These are phyloP conservation scores for Pezicula radicicola DNA, from an alignment of 2,329 filamentous ascomycete species.

Conservation along the genomic window DNA sequence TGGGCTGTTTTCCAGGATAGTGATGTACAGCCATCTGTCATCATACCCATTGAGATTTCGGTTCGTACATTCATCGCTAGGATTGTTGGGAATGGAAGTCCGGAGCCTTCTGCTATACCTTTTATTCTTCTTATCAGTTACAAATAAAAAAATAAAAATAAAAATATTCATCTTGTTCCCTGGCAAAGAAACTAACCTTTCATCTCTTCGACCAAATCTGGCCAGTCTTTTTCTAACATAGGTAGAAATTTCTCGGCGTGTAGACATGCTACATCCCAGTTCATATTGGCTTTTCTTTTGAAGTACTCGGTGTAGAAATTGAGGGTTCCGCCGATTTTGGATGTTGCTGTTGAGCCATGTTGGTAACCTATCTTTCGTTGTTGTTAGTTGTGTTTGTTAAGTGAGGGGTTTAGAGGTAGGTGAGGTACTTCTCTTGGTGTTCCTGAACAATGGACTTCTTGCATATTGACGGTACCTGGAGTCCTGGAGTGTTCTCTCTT, in stretches of 20 bases:
- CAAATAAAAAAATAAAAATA: neutral
- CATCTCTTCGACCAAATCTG: neutral
- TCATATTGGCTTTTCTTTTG: neutral
- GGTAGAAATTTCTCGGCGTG: neutral
- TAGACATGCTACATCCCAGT: neutral
- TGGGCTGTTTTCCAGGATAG: constrained; percentile 33
- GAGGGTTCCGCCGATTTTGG: neutral
- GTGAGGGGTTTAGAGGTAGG: neutral
- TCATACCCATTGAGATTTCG: constrained; percentile 45
- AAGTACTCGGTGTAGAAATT: neutral
- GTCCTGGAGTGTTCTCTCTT: neutral
- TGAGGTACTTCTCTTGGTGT: neutral
- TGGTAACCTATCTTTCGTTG: neutral
- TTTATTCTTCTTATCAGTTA: neutral
- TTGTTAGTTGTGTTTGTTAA: neutral
- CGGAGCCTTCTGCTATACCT: neutral
- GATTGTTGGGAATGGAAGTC: neutral
- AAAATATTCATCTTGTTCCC: too few relatives aligned
- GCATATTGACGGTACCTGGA: neutral
- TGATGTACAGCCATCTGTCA: constrained; percentile 45
- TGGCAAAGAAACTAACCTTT: neutral
- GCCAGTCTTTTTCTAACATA: neutral
- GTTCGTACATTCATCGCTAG: constrained; percentile 45
- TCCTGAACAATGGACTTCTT: neutral
- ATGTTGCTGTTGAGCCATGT: neutral